Conservation (phyloP, 2,329 filamentous ascomycete species). For the Myriosclerotinia duriaeana region DNA sequence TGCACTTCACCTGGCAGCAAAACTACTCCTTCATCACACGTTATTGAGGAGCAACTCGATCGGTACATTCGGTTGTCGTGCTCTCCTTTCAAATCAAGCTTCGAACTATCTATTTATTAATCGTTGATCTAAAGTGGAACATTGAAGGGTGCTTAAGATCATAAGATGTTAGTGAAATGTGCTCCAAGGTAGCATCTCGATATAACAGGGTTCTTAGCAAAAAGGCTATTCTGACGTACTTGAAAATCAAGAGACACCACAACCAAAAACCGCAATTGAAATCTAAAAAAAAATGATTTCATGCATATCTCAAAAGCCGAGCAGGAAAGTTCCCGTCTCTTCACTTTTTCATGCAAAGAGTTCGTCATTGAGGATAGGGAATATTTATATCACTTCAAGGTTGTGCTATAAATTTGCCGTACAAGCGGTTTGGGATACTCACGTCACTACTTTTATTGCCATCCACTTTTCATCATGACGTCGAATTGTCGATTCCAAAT, state of each 20-base stretch:
- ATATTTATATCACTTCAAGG: neutral
- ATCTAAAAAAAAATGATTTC: neutral
- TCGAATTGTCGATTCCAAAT: neutral
- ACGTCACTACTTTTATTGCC: neutral
- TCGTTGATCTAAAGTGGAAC: too few relatives aligned
- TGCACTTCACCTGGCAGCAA: too few relatives aligned
- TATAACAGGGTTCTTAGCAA: neutral
- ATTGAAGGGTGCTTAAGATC: too few relatives aligned
- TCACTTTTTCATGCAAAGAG: neutral
- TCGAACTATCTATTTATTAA: too few relatives aligned
- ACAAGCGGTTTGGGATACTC: neutral
- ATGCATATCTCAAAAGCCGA: neutral
- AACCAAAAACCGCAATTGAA: neutral
- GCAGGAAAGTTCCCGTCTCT: neutral
- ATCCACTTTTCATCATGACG: conserved; percentile 14
- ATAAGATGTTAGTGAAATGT: too few relatives aligned
- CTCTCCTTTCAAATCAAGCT: too few relatives aligned
- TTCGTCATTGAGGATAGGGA: conserved; percentile 10
- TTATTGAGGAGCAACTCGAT: too few relatives aligned
- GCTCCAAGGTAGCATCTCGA: too few relatives aligned
- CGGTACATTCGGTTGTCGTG: too few relatives aligned
- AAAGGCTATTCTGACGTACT: neutral
- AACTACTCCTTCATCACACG: too few relatives aligned
- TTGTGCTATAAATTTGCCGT: neutral
- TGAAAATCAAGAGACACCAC: neutral